Conservation (phyloP, 2,329 filamentous ascomycete species). For the Colletotrichum sp. region DNA sequence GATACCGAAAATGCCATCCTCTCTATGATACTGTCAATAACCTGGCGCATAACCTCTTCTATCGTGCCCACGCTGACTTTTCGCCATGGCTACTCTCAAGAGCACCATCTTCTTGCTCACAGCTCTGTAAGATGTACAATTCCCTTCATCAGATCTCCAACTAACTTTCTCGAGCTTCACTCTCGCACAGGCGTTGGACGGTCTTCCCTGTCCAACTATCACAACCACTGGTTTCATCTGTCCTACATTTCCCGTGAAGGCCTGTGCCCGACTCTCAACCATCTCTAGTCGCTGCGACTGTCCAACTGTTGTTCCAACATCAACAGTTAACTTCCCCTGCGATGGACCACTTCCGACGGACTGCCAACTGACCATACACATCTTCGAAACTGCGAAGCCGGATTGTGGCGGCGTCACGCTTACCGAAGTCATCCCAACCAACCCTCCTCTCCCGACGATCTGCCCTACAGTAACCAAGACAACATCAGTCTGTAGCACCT, state of each 20-base stretch:
- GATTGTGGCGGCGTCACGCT: not conserved
- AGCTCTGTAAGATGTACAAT: not conserved
- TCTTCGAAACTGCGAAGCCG: not conserved
- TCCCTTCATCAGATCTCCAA: not conserved
- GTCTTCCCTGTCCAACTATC: constrained; percentile 24
- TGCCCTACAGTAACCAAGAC: constrained; percentile 10
- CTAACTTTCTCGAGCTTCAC: not conserved
- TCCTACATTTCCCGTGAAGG: constrained; percentile 3
- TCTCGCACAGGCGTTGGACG: not conserved
- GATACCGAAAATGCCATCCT: not conserved
- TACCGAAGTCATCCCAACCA: not conserved
- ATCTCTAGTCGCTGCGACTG: constrained; percentile 28
- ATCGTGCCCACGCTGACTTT: not conserved
- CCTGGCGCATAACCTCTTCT: not conserved
- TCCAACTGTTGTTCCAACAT: constrained; percentile 24
- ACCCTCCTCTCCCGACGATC: not conserved
- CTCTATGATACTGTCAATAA: not conserved
- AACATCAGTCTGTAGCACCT: constrained; percentile 2
- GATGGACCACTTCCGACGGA: constrained; percentile 8
- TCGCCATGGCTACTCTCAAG: not conserved
- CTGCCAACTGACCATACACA: constrained; percentile 15
- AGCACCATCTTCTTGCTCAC: not conserved
- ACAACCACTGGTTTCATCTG: constrained; percentile 23
- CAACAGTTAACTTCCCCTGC: constrained; percentile 26
- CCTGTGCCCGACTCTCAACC: constrained; percentile 23